Evolutionary conservation across 805 yeast species (phyloP).

Genomic region (Saturnispora sekii): DNA sequence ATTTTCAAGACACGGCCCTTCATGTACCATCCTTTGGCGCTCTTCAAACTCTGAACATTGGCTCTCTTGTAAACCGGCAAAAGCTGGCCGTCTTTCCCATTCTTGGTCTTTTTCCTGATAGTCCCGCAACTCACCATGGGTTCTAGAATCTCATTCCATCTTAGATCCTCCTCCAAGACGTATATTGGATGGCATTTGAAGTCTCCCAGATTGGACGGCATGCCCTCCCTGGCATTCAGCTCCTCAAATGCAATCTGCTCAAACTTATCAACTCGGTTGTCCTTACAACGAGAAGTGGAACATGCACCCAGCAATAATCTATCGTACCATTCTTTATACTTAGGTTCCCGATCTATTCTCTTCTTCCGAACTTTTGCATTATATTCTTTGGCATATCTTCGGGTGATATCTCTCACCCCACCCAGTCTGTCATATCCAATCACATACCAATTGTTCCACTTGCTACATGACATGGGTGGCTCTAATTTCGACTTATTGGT

Average conservation of each 20-base stretch:
- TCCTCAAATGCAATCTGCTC: constrained; percentile 55
- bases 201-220: constrained; percentile 77
- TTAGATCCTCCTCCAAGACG: constrained; percentile 67
- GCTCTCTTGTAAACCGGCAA: constrained; percentile 58
- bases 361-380: constrained; percentile 71
- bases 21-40: constrained; percentile 82
- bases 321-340: constrained; percentile 53
- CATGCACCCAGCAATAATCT: constrained; percentile 31
- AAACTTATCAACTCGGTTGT: constrained; percentile 33
- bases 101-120: constrained; percentile 35
- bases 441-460: constrained; percentile 61
- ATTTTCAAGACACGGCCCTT: constrained; percentile 64
- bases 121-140: constrained; percentile 71
- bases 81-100: constrained; percentile 27
- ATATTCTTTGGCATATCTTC: constrained; percentile 63
- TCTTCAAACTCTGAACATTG: constrained; percentile 52
- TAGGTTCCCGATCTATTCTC: constrained; percentile 52
- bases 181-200: constrained; percentile 82
- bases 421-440: constrained; percentile 64
- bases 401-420: constrained; percentile 70
- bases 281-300: constrained; percentile 18
- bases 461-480: constrained; percentile 54
- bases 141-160: constrained; percentile 59
- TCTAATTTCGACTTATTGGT: constrained; percentile 39
- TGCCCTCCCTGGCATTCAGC: constrained; percentile 65